phyloP scores from a whole-genome alignment of 441 rosid species.

The Euphorbia corollata region DNA sequence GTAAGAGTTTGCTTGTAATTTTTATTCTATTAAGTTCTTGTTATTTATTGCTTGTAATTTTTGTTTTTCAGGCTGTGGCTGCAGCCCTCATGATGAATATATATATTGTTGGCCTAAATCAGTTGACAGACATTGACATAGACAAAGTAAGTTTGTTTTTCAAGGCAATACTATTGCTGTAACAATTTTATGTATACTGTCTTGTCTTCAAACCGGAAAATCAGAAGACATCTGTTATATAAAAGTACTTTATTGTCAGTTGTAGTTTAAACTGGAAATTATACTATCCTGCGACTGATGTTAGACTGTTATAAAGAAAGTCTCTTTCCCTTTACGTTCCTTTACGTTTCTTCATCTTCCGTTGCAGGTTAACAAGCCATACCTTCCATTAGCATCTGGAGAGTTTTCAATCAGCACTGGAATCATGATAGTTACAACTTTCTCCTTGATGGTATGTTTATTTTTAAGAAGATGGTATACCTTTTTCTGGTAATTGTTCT shows the following conservation, averaged over 20 bases:
- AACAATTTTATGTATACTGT: background rate
- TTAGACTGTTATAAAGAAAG: background rate
- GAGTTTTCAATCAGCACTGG: constrained; percentile 68
- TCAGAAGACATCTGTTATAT: background rate
- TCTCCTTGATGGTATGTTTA: constrained; percentile 64
- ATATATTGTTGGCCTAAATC: constrained; percentile 87
- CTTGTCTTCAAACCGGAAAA: background rate
- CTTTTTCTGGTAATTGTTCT: background rate
- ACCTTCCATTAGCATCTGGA: constrained; percentile 95
- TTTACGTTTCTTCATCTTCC: constrained; percentile 7
- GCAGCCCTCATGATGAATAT: constrained; percentile 96
- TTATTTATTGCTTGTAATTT: background rate
- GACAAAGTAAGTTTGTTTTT: constrained; percentile 59
- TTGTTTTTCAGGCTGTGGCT: constrained; percentile 61
- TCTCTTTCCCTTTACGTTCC: constrained; percentile 8
- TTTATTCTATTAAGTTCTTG: background rate
- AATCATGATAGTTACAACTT: constrained; percentile 48
- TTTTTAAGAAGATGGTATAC: background rate
- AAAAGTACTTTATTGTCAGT: background rate
- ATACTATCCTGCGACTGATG: background rate
- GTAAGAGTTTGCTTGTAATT: constrained; percentile 8
- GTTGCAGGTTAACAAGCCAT: constrained; percentile 86
- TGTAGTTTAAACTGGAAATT: constrained; percentile 6
- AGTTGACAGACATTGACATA: constrained; percentile 80
- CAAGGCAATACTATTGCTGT: background rate